Evolutionary conservation across 192 early-diverging fungal genomes (phyloP), one percentile per base, ranked within the genome.

Genomic region (Coemansia sp.): DNA sequence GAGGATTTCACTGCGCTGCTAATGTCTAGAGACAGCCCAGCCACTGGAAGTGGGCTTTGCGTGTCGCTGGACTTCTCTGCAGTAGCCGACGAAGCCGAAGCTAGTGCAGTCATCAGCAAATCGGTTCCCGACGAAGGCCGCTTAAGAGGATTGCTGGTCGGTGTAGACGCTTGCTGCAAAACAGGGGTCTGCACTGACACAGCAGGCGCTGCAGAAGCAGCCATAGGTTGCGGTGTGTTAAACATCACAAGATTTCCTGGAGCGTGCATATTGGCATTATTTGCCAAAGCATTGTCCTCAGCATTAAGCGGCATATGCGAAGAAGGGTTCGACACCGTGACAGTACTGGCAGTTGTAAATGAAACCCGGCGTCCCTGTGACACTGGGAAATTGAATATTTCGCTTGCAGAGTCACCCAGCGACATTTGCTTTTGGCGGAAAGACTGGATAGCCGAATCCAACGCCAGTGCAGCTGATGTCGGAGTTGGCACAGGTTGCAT

Each of bases 401-500:
- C 38, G 37, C 14, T 44, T 39, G 30, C 21, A 31, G 57, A 35
- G 38, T 50, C 45, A 36, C 60, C 61, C 9, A 53, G 55, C 7
- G 60, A 35, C 42, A 53, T 33, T 5, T 28, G 19, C 31, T 46
- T 46, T 44, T 51, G 53, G 47, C 42, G 61, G 47, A 71, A 50
- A 19, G 57, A 40, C 41, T 31, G 50, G 31, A 46, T 58, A 16
- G 31, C 50, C 10, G 59, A 37, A 33, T 46, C 54, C 48, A 57
- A 13, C 21, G 59, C 42, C 45, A 36, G 23, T 38, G 67, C 63
- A 58, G 61, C 31, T 50, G 66, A 49, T 33, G 55, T 44, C n/a
- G 51, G 35, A n/a, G 39, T 56, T 66, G 67, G 54, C 67, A 66
- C 67, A 54, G 67, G 68, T 50, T 59, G 73, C 63, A 77, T 77